phyloP scores from a whole-genome alignment of 352 stramenopile genomes.

The Phytophthora sp. region DNA sequence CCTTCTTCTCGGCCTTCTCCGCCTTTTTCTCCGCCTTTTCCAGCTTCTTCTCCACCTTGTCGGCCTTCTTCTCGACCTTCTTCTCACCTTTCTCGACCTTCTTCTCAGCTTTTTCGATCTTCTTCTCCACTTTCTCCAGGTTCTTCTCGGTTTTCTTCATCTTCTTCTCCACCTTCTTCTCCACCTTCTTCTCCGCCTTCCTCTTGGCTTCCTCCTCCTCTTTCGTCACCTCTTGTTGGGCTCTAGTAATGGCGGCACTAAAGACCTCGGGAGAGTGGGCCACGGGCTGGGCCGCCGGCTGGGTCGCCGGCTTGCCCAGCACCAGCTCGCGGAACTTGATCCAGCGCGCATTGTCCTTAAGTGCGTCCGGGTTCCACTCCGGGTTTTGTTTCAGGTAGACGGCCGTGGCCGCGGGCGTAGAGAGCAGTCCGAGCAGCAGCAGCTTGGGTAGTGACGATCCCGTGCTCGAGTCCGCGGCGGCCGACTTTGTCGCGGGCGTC shows the following conservation, averaged over 20 bases:
- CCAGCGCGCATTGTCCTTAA: conserved; percentile 70
- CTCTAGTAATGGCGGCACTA: conserved; percentile 55
- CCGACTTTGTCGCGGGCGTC: conserved; percentile 14
- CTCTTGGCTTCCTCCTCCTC: conserved; percentile 16
- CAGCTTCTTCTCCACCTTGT: conserved; percentile 26
- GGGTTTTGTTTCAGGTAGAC: conserved; percentile 84
- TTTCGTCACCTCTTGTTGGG: conserved; percentile 39
- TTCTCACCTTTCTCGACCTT: conserved; percentile 33
- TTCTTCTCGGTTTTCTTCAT: conserved; percentile 25
- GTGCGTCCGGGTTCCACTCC: conserved; percentile 70
- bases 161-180: conserved; percentile 33
- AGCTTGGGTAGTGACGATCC: conserved; percentile 55
- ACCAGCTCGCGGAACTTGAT: conserved; percentile 79
- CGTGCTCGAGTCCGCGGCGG: conserved; percentile 40
- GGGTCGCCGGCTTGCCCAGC: conserved; percentile 43
- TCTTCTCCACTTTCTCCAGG: conserved; percentile 34
- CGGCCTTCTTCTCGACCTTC: conserved; percentile 21
- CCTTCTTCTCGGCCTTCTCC: conserved; percentile 32
- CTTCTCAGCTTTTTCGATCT: conserved; percentile 32
- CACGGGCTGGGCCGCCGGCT: neutral
- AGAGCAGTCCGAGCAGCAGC: conserved; percentile 58
- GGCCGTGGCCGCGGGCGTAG: conserved; percentile 51
- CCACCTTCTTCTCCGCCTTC: conserved; percentile 27
- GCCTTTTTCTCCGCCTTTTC: conserved; percentile 33
- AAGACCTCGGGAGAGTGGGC: conserved; percentile 51